Evolutionary conservation across 768 basidiomycete genomes (phyloP), one percentile per base, ranked within the genome.

Genomic region (Ephemerocybe angulata): DNA sequence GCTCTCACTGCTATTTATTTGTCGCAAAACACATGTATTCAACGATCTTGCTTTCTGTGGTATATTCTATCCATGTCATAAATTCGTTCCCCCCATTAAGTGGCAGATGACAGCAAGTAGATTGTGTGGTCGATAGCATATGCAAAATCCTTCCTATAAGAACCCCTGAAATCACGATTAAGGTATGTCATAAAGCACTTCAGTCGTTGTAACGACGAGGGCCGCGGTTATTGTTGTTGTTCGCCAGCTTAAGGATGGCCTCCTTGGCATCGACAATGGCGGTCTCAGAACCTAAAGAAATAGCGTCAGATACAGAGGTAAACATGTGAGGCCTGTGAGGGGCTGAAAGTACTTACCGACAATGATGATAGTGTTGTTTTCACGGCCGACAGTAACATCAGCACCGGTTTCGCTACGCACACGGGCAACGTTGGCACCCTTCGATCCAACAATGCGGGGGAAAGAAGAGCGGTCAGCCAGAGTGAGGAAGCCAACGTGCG

Each of bases 371-470:
- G 85, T 86, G 69, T 78, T 90, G 65, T 88, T 89, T 58, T 94
- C 93, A 59, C 90, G 84, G 68, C 91, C 85, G 52, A 98, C 91
- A 40, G 84, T 90, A 62, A 98, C 93, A 65, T 96, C 93, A 52
- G 94, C 89, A 38, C 92, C 90, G 50, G 90, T 96, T 71, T 93
- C 93, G 50, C 81, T 81, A 53, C 94, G 85, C 50, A 98, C 80
- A 47, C 94, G 88, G 50, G 88, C 80, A 49, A 98, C 90, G 62
- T 93, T 98, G 25, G 92, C 76, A 51, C 94, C 94, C 72, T 95
- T 96, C 11, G 87, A 73, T 35, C 95, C 95, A 58, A 98, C 93
- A 61, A 98, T 95, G 60, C 92, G 80, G 13, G 95, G 94, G 84
- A 98, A 98, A 30, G 81, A 80, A 31, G 87, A 82, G 58, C 93